Base-by-base conservation (phyloP, 2,329 filamentous ascomycete species). In the Penicillium sp. region DNA sequence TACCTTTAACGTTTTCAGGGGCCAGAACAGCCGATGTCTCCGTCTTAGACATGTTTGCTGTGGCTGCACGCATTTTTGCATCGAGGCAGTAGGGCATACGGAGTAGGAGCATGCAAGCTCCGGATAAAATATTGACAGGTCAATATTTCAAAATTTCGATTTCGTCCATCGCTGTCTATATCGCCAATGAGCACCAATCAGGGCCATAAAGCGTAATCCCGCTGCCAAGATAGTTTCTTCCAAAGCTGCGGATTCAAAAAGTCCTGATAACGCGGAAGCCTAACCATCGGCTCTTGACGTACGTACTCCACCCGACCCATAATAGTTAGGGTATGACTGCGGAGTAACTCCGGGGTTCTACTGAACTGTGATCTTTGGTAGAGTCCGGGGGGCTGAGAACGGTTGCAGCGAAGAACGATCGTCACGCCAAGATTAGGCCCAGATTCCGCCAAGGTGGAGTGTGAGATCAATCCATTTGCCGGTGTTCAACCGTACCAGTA, bases 1-100 rank as follows among this genome's bases (percentile, higher is more conserved):
- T 40, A 49, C 38, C 45, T 55, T 40, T 21, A n/a, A 39, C 14
- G 14, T 24, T 49, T 49, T 50, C 46, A 53, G 39, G 50, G 50
- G 45, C 50, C 40, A 53, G 50, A 53, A 27, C 46, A 32, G 46
- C 32, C 51, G 32, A 22, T 44, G 27, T 11, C 31, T 24, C 24
- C 24, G 24, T 29, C 31, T 5, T 48, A 24, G 31, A 24, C 14
- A 53, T 32, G 8, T 44, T n/a, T 40, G 31, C 34, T 7, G n/a
- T 43, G 11, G 27, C 39, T 45, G 44, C 41, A 38, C 36, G 32
- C 34, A 50, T 45, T 14, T 16, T 40, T 31, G 24, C 40, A 44
- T 38, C 27, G 22, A 34, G 31, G 14, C n/a, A n/a, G 13, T n/a
- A n/a, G 34, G 34, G 24, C 24, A 36, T 36, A 18, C 2, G 18